A percentile compares a stretch with the other conserved stretches of the same genome.
These are phyloP conservation scores for Hortiboletus campestris DNA, from an alignment of 768 basidiomycete species.

Conservation along the genomic window DNA sequence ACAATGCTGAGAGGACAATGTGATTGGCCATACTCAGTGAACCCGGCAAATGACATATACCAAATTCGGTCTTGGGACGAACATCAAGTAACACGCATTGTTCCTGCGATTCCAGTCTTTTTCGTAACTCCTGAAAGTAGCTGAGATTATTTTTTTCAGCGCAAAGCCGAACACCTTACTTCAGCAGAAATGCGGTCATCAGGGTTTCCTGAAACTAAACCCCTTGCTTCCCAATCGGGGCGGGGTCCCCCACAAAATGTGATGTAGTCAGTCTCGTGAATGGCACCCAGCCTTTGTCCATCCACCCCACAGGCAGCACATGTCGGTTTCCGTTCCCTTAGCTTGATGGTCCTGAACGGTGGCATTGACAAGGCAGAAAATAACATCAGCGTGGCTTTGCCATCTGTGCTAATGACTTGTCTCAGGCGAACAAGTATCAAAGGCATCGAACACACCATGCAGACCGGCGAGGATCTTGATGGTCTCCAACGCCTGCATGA, in stretches of 20 bases:
- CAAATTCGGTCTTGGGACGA: slow-evolving; percentile 74
- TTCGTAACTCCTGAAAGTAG: slow-evolving; percentile 48
- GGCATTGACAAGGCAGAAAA: slow-evolving; percentile 69
- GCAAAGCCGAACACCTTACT: slow-evolving; percentile 30
- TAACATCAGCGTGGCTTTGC: slow-evolving; percentile 62
- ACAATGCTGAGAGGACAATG: not conserved
- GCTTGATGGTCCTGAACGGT: slow-evolving; percentile 79
- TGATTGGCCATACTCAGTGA: slow-evolving; percentile 61
- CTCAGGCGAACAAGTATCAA: not conserved
- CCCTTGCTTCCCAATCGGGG: slow-evolving; percentile 64
- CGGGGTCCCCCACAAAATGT: slow-evolving; percentile 78
- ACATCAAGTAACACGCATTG: slow-evolving; percentile 66
- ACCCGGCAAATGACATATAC: slow-evolving; percentile 76
- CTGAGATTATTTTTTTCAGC: not conserved
- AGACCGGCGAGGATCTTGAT: slow-evolving; percentile 74
- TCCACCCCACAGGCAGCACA: slow-evolving; percentile 75
- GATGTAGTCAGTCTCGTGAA: slow-evolving; percentile 72
- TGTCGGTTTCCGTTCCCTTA: slow-evolving; percentile 65
- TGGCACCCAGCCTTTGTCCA: slow-evolving; percentile 41
- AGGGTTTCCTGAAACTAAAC: slow-evolving; percentile 42
- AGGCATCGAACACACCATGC: slow-evolving; percentile 45
- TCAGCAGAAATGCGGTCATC: slow-evolving; percentile 43
- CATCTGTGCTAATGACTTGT: slow-evolving; percentile 39
- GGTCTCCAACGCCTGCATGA: slow-evolving; percentile 84
- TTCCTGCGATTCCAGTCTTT: slow-evolving; percentile 33